Conservation (phyloP, 2,329 filamentous ascomycete species). For the Ambrosiella xylebori region DNA sequence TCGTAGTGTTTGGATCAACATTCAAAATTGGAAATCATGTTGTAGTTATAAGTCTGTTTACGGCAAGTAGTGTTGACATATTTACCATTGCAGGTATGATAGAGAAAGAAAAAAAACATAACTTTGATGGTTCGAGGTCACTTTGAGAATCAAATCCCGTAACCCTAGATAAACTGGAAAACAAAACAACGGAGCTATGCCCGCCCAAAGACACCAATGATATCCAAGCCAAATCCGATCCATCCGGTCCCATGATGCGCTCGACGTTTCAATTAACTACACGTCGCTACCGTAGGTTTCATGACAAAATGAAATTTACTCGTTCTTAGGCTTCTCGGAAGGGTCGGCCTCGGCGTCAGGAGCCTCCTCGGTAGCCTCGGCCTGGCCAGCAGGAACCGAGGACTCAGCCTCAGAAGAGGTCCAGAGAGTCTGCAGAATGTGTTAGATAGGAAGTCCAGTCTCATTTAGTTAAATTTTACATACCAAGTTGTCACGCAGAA, state of each 20-base stretch:
- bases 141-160: background rate
- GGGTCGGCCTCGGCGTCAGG: conserved; percentile 35
- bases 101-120: conserved; percentile 9
- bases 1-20: too few species aligned
- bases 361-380: conserved; percentile 29
- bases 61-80: background rate
- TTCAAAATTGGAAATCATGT: too few species aligned
- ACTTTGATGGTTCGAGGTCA: conserved; percentile 7
- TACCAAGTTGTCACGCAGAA: conserved; percentile 91
- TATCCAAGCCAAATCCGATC: conserved; percentile 7
- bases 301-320: conserved; percentile 33
- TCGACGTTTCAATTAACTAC: conserved; percentile 16
- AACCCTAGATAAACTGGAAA: conserved; percentile 7
- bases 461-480: conserved; percentile 22
- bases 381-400: conserved; percentile 35
- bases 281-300: conserved; percentile 21
- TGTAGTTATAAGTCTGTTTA: too few species aligned
- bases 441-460: conserved; percentile 7
- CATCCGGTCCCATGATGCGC: conserved; percentile 5
- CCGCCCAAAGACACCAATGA: conserved; percentile 10
- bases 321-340: conserved; percentile 52
- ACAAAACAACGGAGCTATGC: conserved; percentile 7
- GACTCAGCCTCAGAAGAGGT: conserved; percentile 96
- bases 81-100: conserved; percentile 1
- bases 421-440: conserved; percentile 72